These are phyloP conservation scores for Acidomyces sp. DNA, from an alignment of 495 filamentous ascomycete species.

Conservation along the genomic window DNA sequence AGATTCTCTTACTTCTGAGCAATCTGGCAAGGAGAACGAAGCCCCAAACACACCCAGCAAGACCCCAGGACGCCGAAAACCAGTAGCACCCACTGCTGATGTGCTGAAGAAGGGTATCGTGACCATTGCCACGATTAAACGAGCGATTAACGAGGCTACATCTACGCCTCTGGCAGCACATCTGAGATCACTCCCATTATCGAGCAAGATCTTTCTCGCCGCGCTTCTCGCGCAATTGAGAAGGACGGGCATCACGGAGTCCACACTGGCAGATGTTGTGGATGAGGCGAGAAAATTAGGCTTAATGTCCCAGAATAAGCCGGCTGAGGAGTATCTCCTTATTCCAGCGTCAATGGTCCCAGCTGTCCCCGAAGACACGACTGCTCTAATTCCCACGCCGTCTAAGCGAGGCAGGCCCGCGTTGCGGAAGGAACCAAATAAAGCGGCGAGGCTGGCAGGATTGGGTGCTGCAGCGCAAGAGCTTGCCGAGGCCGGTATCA, in stretches of 20 bases:
- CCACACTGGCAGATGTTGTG: conserved; percentile 75
- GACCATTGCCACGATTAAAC: conserved; percentile 83
- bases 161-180: conserved; percentile 82
- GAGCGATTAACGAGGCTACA: conserved; percentile 89
- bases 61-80: conserved; percentile 23
- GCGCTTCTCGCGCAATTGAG: conserved; percentile 66
- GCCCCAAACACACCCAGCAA: conserved; percentile 33
- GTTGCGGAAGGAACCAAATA: conserved; percentile 12
- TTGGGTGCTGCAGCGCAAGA: conserved; percentile 63
- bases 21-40: conserved; percentile 25
- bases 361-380: background rate
- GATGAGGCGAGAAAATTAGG: conserved; percentile 73
- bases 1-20: conserved; percentile 29
- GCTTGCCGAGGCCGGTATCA: conserved; percentile 72
- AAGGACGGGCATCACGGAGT: conserved; percentile 74
- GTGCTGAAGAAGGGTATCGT: conserved; percentile 33
- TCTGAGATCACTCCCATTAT: conserved; percentile 65
- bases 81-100: background rate
- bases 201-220: conserved; percentile 71
- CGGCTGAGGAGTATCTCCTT: conserved; percentile 26
- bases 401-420: conserved; percentile 26
- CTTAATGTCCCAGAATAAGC: conserved; percentile 42
- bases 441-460: conserved; percentile 45
- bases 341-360: conserved; percentile 1
- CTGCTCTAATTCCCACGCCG: conserved; percentile 9